phyloP scores from a whole-genome alignment of 306 rosid genomes.

The Bauhinia variegata region DNA sequence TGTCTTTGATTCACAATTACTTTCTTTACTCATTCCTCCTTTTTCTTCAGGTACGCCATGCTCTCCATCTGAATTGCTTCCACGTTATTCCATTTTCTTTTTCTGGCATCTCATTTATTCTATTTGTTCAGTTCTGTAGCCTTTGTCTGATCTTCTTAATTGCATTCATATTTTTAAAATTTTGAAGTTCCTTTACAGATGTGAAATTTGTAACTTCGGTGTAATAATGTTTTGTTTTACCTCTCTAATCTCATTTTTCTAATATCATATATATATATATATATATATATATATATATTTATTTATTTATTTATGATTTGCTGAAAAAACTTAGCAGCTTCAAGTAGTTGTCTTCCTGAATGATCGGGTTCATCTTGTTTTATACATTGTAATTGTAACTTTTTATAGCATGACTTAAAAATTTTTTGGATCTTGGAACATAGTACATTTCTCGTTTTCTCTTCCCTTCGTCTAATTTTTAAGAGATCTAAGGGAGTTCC shows the following conservation, averaged over 20 bases:
- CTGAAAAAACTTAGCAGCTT: slow-evolving; percentile 5
- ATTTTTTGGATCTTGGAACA: slow-evolving; percentile 47
- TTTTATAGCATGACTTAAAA: background rate
- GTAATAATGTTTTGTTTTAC: too few relatives aligned
- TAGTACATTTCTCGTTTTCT: slow-evolving; percentile 11
- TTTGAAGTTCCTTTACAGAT: slow-evolving; percentile 42
- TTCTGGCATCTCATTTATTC: background rate
- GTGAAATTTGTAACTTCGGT: slow-evolving; percentile 1
- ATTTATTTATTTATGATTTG: too few relatives aligned
- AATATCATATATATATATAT: too few relatives aligned
- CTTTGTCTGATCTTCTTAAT: too few relatives aligned
- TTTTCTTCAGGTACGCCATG: slow-evolving; percentile 50
- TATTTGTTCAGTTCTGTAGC: background rate
- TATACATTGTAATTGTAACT: background rate
- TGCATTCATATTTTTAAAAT: slow-evolving; percentile 38
- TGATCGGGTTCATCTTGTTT: background rate
- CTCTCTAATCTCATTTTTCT: too few relatives aligned
- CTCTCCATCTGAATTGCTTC: background rate
- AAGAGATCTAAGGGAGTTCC: slow-evolving; percentile 44
- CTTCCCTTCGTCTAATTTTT: background rate
- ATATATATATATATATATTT: too few relatives aligned
- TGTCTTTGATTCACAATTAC: slow-evolving; percentile 46
- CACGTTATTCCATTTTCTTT: background rate
- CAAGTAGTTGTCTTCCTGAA: slow-evolving; percentile 1
- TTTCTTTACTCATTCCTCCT: slow-evolving; percentile 14